Base-by-base conservation (phyloP, 139 green algal genomes). In the Zygnema cylindricum region DNA sequence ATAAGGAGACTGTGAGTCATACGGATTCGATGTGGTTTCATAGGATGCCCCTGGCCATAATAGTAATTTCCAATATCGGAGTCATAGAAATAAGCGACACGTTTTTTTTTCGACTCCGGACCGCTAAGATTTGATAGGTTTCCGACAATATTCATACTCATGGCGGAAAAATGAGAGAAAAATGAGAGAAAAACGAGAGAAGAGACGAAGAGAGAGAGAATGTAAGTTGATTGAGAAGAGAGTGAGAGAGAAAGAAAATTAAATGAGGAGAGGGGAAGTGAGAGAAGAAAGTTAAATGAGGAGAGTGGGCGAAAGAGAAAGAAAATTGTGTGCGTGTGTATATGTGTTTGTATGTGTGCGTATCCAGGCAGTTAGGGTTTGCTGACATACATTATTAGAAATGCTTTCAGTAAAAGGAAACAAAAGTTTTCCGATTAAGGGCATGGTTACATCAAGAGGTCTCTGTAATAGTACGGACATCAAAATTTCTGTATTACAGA, bases 1-100 rank as follows among this genome's bases (percentile, higher is more conserved):
- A 98, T 86, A 2, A 99, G 94, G 1, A 99, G 94, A 55, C 92
- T 93, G 91, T 99, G 96, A 23, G 97, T 95, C 95, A 99, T 98
- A 1, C 94, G 92, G 30, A 99, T 95, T 23, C 97, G 93, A 91
- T 99, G 97, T 0, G 97, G 97, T 81, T 94, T 93, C 92, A 94
- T 94, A 42, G 92, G 92, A 39, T 93, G 89, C 22, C 90, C 85
- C 77, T 95, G 94, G 32, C 97, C 96, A 86, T 99, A 99, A 82
- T 99, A 99, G 76, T 95, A 98, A 84, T 97, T 95, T 0, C 97
- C 97, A 16, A 99, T 93, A 0, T 98, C 96, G 0, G 94, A 89
- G 84, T 99, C 96, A 88, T 99, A 99, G 86, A 98, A 98, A 87
- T 99, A 99, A 40, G 55, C 86, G 1, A 92, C 82, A 77, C 63